Evolutionary conservation across 2,329 filamentous ascomycete species (phyloP), one percentile per base, ranked within the genome.

Genomic region (Fusarium albidum): DNA sequence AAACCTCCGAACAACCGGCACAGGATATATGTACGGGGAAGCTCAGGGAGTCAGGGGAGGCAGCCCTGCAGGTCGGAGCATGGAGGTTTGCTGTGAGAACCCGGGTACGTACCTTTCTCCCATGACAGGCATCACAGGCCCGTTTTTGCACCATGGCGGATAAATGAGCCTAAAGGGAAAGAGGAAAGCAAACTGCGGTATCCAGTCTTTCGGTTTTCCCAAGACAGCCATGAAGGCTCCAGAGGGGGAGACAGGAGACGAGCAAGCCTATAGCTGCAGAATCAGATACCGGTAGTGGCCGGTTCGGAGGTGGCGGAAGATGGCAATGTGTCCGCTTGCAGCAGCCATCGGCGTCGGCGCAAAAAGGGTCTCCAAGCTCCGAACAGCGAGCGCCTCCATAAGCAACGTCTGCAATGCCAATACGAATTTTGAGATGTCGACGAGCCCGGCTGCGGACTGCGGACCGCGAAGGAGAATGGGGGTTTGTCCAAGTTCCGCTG

Each of bases 101-200:
- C 12, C n/a, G 37, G 32, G 28, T 60, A 63, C 59, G 47, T 57
- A 65, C 62, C 42, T 65, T 65, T 56, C 62, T 55, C 34, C 48
- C 61, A 42, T 65, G 62, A 28, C 62, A 65, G 31, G 62, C 62
- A 50, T 65, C 62, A 17, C 62, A 65, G 13, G 62, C 62, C 38
- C 44, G 44, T 52, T 62, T 63, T 13, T 61, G 59, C 6, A 47
- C 45, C 49, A 61, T 60, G 34, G 27, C 39, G 43, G 15, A 53
- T 14, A 15, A 40, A 21, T 12, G 10, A 31, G n/a, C 21, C 42
- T 14, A 34, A 41, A 37, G 48, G 17, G 25, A 34, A n/a, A 39
- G 29, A 43, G 32, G 13, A 9, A 28, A 25, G 11, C 21, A 14
- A 37, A 13, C 17, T 31, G 31, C 29, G 44, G 35, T 18, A 15